Evolutionary conservation across 2,329 filamentous ascomycete species (phyloP), one percentile per base, ranked within the genome.

Genomic region (Chaetoscypha palmicola): DNA sequence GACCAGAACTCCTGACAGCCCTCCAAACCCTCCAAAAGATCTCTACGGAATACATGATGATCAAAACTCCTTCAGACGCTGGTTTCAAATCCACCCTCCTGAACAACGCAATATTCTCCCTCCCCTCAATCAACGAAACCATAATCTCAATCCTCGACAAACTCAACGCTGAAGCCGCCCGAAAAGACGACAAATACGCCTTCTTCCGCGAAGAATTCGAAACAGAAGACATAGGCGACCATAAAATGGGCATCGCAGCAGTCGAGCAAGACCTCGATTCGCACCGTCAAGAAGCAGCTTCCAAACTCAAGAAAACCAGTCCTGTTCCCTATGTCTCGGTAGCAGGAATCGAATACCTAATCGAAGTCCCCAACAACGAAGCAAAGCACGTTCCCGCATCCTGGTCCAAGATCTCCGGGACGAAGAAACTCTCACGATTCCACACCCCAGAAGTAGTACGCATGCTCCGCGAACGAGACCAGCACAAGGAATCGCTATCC

Each of bases 331-430:
- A 95, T 60, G 79, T 81, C 20, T 92, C 87, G 0, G 86, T 92
- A 5, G 77, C 88, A 1, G 90, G 90, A 5, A 94, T 97, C 55
- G 92, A 97, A 62, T 98, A 88, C 61, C 77, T 98, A 16, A 86
- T 98, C 57, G 92, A 97, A 65, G 84, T 98, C 4, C 75, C 86
- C 53, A 96, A 94, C 63, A 64, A 74, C 1, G 78, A 87, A 42
- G 74, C 96, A 48, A 92, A 89, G 62, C 79, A 83, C 45, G 88
- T 98, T 0, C 92, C 92, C 1, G 91, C 92, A 3, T 94, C 87
- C 0, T 98, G 92, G 92, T 74, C 77, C 51, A 97, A 98, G 65
- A 86, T 97, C 57, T 94, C 85, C 45, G 90, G 91, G 38, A 98
- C 92, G 5, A 97, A 97, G 64, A 88, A 87, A 57, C 69, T 90